Conservation (phyloP, 2,329 filamentous ascomycete species). For the Xylaria sp. region DNA sequence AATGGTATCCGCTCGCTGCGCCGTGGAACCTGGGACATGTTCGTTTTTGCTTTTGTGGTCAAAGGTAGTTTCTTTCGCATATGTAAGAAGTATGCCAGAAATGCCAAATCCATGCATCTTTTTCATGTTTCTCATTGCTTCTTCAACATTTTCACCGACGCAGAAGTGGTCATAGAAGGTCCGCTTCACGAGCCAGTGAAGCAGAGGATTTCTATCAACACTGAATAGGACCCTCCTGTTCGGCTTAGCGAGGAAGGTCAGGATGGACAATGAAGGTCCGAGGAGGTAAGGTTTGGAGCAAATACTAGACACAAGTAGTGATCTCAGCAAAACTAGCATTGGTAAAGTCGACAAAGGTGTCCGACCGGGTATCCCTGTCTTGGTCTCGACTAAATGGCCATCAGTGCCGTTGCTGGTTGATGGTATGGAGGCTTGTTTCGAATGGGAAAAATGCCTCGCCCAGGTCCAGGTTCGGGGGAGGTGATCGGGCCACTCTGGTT, state of each 20-base stretch:
- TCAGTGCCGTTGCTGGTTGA: background rate
- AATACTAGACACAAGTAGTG: background rate
- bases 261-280: conserved; percentile 10
- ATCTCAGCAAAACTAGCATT: conserved; percentile 2
- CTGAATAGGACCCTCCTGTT: conserved; percentile 5
- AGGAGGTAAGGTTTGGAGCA: conserved; percentile 9
- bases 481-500: background rate
- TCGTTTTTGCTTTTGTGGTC: conserved; percentile 8
- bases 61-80: conserved; percentile 16
- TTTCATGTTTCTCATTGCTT: conserved; percentile 5
- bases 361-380: background rate
- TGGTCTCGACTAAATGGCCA: background rate
- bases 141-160: conserved; percentile 11
- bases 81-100: conserved; percentile 8
- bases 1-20: background rate
- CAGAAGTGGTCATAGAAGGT: conserved; percentile 14
- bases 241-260: conserved; percentile 9
- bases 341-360: conserved; percentile 11
- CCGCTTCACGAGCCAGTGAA: conserved; percentile 12
- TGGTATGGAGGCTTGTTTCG: background rate
- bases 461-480: background rate
- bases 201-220: conserved; percentile 8
- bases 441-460: conserved; percentile 8
- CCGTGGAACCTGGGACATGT: background rate
- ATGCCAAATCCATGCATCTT: conserved; percentile 10